Evolutionary conservation across 1,139 yeast genomes (phyloP).

Genomic region (Magnusiomyces fungicola): DNA sequence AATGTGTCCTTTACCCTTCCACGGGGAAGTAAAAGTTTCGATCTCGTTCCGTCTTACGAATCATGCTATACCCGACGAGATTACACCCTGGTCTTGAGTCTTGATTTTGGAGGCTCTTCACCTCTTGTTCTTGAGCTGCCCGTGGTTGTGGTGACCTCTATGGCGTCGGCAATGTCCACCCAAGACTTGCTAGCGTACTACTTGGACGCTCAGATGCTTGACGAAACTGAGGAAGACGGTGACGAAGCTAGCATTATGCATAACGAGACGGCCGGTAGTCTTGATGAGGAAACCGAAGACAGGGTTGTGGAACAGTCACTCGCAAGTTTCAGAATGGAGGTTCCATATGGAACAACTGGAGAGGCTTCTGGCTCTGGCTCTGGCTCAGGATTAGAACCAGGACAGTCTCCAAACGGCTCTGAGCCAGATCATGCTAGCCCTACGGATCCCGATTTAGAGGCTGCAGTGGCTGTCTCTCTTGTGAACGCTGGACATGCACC

Average conservation of each 20-base stretch:
- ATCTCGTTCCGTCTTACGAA: neutral
- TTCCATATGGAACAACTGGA: neutral
- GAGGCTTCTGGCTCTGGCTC: neutral
- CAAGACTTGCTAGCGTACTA: neutral
- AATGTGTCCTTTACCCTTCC: neutral
- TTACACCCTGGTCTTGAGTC: constrained; percentile 1
- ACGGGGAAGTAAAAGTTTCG: neutral
- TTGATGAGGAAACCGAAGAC: neutral
- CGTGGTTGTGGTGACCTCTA: neutral
- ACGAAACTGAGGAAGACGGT: neutral
- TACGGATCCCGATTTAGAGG: neutral
- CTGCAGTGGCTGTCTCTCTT: too few relatives aligned
- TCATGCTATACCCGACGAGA: constrained; percentile 5
- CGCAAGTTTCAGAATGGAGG: neutral
- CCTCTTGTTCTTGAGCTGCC: neutral
- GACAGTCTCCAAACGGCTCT: too few relatives aligned
- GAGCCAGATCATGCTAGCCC: too few relatives aligned
- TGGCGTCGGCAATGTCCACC: neutral
- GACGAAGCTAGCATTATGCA: neutral
- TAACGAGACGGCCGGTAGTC: neutral
- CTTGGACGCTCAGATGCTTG: neutral
- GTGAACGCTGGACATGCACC: too few relatives aligned
- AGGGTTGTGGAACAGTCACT: neutral
- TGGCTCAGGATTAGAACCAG: neutral
- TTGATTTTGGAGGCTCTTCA: constrained; percentile 1